Evolutionary conservation across 495 filamentous ascomycete genomes (phyloP), one percentile per base, ranked within the genome.

Genomic region (Hamigera avellanea): DNA sequence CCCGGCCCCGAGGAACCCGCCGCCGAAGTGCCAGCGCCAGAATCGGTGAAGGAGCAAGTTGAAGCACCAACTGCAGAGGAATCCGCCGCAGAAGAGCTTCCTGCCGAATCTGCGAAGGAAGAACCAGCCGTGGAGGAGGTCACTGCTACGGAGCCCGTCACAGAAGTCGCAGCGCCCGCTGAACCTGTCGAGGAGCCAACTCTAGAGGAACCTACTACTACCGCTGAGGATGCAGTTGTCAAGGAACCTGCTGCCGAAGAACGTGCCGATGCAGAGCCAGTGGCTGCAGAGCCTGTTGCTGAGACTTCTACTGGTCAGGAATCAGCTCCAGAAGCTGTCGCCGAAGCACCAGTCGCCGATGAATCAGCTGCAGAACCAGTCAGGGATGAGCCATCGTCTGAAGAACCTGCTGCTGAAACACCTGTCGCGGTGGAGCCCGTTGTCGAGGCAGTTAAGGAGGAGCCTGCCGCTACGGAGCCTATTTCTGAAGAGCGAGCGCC

Each of bases 311-410:
- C 36, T 12, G 43, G 19, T 36, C 42, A 51, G 30, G 32, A 34
- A 21, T 14, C 33, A 15, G 19, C 33, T 15, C 25, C 29, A 18
- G 21, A 46, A 33, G 23, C 12, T 19, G 32, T 12, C 5, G 12
- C 33, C 3, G n/a, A n/a, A n/a, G n/a, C n/a, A n/a, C 31, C 36
- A 1, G n/a, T n/a, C 14, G 17, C 28, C 2, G 30, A 43, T 21
- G 26, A 35, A 23, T 23, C 14, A 4, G 21, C 17, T n/a, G 25
- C 38, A 3, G 29, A 43, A 19, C 16, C 19, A 0, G 8, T 15
- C 8, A 35, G 46, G 18, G 41, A 45, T n/a, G 47, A 45, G 17
- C 29, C 36, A 4, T 34, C 29, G n/a, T 26, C 26, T 18, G 14
- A 35, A 25, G 41, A 36, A 18, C 26, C 40, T 15, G 36, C 14